Percentiles rank a stretch among this genome's conserved stretches.
Evolutionary conservation across 176 grass and related monocot genomes (phyloP).

Genomic region (Chrysopogon serrulatus): DNA sequence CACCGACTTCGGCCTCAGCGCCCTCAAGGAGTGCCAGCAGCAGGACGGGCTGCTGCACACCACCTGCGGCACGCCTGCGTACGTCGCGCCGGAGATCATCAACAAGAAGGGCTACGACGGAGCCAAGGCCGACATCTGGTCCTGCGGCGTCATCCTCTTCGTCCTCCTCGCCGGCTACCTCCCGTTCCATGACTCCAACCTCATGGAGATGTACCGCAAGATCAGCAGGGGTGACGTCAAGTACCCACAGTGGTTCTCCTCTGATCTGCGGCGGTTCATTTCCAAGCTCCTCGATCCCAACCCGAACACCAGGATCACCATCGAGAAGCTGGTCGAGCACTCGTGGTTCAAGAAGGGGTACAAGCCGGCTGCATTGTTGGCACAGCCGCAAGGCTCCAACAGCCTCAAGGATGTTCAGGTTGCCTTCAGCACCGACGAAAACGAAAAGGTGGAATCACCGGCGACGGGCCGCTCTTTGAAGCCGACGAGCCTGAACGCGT

Average conservation of each 20-base stretch:
- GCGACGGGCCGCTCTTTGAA: conserved; percentile 44
- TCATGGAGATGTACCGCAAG: conserved; percentile 94
- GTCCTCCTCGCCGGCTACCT: conserved; percentile 79
- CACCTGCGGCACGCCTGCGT: conserved; percentile 77
- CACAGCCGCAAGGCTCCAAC: conserved; percentile 17
- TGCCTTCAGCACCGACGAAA: conserved; percentile 47
- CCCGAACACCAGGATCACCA: conserved; percentile 65
- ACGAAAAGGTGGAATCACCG: conserved; percentile 8
- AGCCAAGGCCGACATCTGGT: conserved; percentile 91
- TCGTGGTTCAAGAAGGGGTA: conserved; percentile 87
- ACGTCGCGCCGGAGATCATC: conserved; percentile 86
- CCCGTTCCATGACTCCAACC: conserved; percentile 78
- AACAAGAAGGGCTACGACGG: conserved; percentile 87
- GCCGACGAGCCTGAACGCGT: conserved; percentile 76
- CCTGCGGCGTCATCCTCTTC: conserved; percentile 82
- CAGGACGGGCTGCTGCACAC: conserved; percentile 79
- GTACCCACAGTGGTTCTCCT: conserved; percentile 68
- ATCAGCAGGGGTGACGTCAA: conserved; percentile 67
- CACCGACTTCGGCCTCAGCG: conserved; percentile 74
- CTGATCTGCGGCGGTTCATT: conserved; percentile 51
- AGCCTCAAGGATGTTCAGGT: conserved; percentile 59
- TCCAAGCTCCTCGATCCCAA: conserved; percentile 71
- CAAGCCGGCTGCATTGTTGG: conserved; percentile 35
- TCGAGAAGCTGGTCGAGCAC: conserved; percentile 57
- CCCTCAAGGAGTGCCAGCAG: conserved; percentile 62